A percentile compares a stretch with the other conserved stretches of the same genome.
Evolutionary conservation across 148 eudicot genomes (phyloP).

Genomic region (Euryodendron excelsum): DNA sequence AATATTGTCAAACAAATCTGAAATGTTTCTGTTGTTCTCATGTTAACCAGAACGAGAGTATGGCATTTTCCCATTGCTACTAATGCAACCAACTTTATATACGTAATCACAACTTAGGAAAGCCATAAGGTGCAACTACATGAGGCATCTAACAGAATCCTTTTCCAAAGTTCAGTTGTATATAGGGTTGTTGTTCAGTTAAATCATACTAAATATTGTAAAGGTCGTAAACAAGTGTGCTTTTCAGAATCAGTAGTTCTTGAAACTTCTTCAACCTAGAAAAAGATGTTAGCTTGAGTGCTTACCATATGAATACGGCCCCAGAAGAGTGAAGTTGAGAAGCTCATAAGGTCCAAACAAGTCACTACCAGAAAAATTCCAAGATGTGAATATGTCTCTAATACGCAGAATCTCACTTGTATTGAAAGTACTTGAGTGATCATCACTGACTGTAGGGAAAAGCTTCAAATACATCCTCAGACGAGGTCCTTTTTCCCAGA

Average conservation of each 20-base stretch:
- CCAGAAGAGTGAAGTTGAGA: conserved; percentile 79
- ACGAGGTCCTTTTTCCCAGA: conserved; percentile 88
- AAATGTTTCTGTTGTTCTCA: too few species aligned
- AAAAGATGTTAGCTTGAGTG: conserved; percentile 7
- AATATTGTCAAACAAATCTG: too few species aligned
- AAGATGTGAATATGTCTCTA: conserved; percentile 49
- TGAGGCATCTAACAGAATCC: not conserved
- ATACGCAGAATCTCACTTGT: conserved; percentile 58
- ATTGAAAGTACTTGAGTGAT: conserved; percentile 38
- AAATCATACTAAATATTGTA: too few species aligned
- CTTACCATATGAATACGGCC: conserved; percentile 68
- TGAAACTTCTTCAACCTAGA: not conserved
- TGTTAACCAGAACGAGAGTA: not conserved
- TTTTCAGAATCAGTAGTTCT: not conserved
- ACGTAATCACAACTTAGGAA: not conserved
- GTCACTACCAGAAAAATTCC: conserved; percentile 60
- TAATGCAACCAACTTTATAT: not conserved
- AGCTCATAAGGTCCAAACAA: conserved; percentile 95
- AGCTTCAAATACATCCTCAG: conserved; percentile 77
- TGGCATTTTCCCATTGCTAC: not conserved
- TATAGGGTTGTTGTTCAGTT: too few species aligned
- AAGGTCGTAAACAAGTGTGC: too few species aligned
- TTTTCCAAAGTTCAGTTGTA: not conserved
- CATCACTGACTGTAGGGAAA: conserved; percentile 42
- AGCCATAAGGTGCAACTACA: not conserved